Evolutionary conservation across 1,284 basidiomycete species (phyloP), one percentile per base, ranked within the genome.

Genomic region (Uromyces viciae-fabae): DNA sequence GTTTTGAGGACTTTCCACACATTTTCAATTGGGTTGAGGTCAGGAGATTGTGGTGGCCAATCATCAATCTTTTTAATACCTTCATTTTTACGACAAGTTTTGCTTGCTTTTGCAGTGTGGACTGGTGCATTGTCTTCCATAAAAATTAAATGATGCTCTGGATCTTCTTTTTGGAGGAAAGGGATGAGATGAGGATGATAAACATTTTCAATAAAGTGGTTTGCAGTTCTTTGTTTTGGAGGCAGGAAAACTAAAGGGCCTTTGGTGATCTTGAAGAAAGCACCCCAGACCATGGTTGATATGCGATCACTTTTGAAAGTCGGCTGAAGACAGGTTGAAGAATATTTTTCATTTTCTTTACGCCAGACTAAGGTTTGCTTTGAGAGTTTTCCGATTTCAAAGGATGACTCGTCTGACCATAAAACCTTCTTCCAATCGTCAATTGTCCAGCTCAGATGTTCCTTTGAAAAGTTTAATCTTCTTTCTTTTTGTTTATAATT

Each of bases 11-110:
- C 60, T 38, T 64, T 36, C 60, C 33, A 64, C 2, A 64, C 17
- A 22, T 64, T 64, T n/a, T 64, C 33, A 28, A 71, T 71, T n/a
- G 68, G 40, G 40, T 71, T 71, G 68, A 71, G 68, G 33, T 71
- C 42, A 38, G 42, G 42, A 25, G 68, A 71, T 38, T 71, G 40
- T 4, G 40, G 17, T 2, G 68, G 40, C 68, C 68, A 71, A 25
- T 71, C 22, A 25, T 71, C 42, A 17, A 71, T 46, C 40, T 71
- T 71, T 22, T 19, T 43, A 22, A 71, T 28, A 11, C 31, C 31
- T 5, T 46, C 7, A 5, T 38, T 33, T 17, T 15, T 17, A n/a
- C 14, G 42, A 25, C 15, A 71, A 4, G 40, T 25, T 2, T 17
- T 33, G 8, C 43, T 52, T n/a, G 28, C 43, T 7, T 19, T 17